Evolutionary conservation across 768 basidiomycete genomes (phyloP), one percentile per base, ranked within the genome.

Genomic region (Peribolospora kevripleyi): DNA sequence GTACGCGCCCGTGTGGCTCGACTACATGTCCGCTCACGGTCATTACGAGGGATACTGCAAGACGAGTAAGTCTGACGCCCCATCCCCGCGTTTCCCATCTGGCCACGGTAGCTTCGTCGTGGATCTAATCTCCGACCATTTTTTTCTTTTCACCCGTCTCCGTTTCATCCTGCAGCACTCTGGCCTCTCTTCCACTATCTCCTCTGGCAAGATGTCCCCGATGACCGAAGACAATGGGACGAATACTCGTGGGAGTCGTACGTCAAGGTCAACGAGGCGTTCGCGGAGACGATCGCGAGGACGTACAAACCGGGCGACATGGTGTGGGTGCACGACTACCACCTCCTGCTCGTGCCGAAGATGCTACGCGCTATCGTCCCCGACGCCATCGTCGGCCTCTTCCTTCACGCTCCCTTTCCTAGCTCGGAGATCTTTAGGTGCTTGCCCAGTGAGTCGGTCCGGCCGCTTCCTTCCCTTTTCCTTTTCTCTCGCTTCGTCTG

Each of bases 101-200:
- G 11, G 51, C 39, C 13, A 11, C 7, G 11, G 51, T 39, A 9
- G 40, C 57, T 6, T 46, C 10, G 8, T 46, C 39, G 45, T 8
- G 45, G 45, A n/a, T 36, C 9, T 49, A 5, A 11, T 13, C 4
- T 40, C 14, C 8, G 38, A 42, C 4, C 6, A 37, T 13, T 42
- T 6, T 10, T 14, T 47, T 50, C 46, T 39, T 55, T 58, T 60
- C 49, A 60, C 47, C 42, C 6, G n/a, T 51, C 8, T 41, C 38
- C 41, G 46, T 41, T 46, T 42, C 25, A 47, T 48, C 9, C 14
- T 46, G 9, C 45, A n/a, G n/a, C 9, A 8, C 78, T 98, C 48
- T 98, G 91, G 90, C 91, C 91, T 1, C 71, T 95, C 46, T 93
- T 97, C 76, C 93, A 97, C 70, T 97, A 97, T 66, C 77, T 97